These are phyloP conservation scores for Pisolithus sp. DNA, from an alignment of 768 basidiomycete genomes.

Conservation along the genomic window DNA sequence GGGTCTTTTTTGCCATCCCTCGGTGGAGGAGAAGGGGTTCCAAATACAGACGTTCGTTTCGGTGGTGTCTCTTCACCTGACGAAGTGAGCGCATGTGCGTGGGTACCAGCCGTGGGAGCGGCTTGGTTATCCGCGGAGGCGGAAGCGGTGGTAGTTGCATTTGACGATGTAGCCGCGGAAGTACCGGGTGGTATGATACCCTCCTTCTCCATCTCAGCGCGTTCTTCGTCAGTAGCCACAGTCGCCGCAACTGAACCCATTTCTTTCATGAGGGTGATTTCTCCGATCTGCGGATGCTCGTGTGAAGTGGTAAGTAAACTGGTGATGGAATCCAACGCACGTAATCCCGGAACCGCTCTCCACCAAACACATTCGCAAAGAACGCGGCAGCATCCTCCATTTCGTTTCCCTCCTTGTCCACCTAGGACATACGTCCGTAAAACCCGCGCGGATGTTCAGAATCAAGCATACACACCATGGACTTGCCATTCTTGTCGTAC, in stretches of 20 bases:
- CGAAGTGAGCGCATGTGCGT: constrained; percentile 12
- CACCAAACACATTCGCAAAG: constrained; percentile 94
- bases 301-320: not conserved
- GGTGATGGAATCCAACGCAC: constrained; percentile 40
- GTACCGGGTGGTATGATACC: constrained; percentile 33
- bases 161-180: constrained; percentile 10
- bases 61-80: constrained; percentile 18
- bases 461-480: constrained; percentile 49
- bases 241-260: constrained; percentile 81
- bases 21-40: constrained; percentile 11
- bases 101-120: constrained; percentile 6
- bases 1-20: constrained; percentile 37
- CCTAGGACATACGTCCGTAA: constrained; percentile 28
- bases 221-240: constrained; percentile 91
- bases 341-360: constrained; percentile 85
- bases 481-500: constrained; percentile 94
- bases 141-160: constrained; percentile 10
- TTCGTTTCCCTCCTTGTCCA: constrained; percentile 72
- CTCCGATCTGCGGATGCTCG: constrained; percentile 67
- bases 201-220: constrained; percentile 76
- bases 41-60: constrained; percentile 9
- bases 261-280: constrained; percentile 93
- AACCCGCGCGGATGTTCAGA: constrained; percentile 2
- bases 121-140: constrained; percentile 5
- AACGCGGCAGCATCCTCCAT: constrained; percentile 93